Percentiles rank a stretch among this genome's conserved stretches.
Conservation (phyloP, 2,329 filamentous ascomycete genomes). For the Trichoderma aggressivum region DNA sequence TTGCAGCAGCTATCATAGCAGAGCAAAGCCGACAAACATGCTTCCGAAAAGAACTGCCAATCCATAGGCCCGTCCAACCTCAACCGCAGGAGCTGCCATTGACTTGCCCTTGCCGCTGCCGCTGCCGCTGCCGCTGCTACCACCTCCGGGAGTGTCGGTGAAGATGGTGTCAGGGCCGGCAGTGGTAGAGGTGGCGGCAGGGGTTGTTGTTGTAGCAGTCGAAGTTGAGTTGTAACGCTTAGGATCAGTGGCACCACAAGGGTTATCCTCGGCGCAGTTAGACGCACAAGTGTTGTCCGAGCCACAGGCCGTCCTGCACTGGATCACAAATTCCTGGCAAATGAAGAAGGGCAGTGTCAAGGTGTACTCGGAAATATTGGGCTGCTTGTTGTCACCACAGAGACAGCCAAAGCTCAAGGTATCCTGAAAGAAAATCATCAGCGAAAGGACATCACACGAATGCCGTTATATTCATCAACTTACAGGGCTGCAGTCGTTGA, state of each 20-base stretch:
- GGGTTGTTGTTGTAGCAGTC: slow-evolving; percentile 40
- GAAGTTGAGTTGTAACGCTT: slow-evolving; percentile 52
- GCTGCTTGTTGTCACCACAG: slow-evolving; percentile 62
- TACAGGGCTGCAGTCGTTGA: slow-evolving; percentile 68
- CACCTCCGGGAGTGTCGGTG: slow-evolving; percentile 29
- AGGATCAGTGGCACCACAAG: slow-evolving; percentile 68
- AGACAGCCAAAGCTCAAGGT: slow-evolving; percentile 68
- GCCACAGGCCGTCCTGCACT: slow-evolving; percentile 61
- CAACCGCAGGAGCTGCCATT: slow-evolving; percentile 31
- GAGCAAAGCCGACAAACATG: slow-evolving; percentile 40
- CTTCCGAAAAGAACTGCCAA: slow-evolving; percentile 37
- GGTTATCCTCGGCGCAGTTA: slow-evolving; percentile 62
- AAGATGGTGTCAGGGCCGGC: slow-evolving; percentile 36
- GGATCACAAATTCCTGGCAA: slow-evolving; percentile 67
- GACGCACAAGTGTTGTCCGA: slow-evolving; percentile 55
- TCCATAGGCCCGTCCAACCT: slow-evolving; percentile 37
- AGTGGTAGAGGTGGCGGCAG: slow-evolving; percentile 36
- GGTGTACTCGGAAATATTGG: slow-evolving; percentile 74
- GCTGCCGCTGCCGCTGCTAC: slow-evolving; percentile 15
- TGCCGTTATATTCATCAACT: slow-evolving; percentile 20
- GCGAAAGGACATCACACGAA: not conserved
- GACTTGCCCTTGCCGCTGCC: slow-evolving; percentile 24
- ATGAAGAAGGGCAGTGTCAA: slow-evolving; percentile 75
- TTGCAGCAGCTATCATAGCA: slow-evolving; percentile 8
- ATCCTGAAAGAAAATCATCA: slow-evolving; percentile 38